These are phyloP conservation scores for Phoma sp. DNA, from an alignment of 2,329 filamentous ascomycete genomes.

Conservation along the genomic window DNA sequence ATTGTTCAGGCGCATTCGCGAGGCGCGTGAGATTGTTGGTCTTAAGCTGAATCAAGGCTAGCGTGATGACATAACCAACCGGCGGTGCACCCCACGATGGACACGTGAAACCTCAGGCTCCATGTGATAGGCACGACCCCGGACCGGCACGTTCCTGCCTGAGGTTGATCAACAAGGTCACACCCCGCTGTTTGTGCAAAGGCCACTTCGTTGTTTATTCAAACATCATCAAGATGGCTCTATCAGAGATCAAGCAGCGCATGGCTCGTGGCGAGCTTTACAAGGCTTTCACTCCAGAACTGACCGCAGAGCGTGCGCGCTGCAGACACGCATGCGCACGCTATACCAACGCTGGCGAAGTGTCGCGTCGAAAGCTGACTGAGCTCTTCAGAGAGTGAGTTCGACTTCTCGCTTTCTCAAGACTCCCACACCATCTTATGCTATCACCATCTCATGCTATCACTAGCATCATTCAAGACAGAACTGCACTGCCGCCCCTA, in stretches of 20 bases:
- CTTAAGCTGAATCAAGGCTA: neutral
- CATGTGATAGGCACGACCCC: neutral
- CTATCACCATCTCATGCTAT: slow-evolving; percentile 18
- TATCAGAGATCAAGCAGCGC: slow-evolving; percentile 47
- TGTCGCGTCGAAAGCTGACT: slow-evolving; percentile 66
- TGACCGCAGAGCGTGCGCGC: slow-evolving; percentile 67
- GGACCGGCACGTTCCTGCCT: neutral
- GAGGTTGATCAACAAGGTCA: neutral
- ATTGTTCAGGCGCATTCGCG: slow-evolving; percentile 9
- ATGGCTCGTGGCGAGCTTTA: slow-evolving; percentile 76
- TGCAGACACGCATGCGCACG: slow-evolving; percentile 66
- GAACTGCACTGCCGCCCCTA: slow-evolving; percentile 66
- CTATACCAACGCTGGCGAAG: slow-evolving; percentile 69
- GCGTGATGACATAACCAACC: neutral
- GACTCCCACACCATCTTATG: slow-evolving; percentile 17
- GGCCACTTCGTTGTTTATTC: neutral
- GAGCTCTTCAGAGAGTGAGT: slow-evolving; percentile 76
- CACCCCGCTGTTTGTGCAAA: neutral
- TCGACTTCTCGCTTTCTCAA: neutral
- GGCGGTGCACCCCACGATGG: neutral
- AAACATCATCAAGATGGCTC: slow-evolving; percentile 23
- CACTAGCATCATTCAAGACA: slow-evolving; percentile 67
- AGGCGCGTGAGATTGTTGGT: neutral
- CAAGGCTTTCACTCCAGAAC: slow-evolving; percentile 73
- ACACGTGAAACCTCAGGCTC: neutral